Percentiles rank a stretch among this genome's conserved stretches.
phyloP scores from a whole-genome alignment of 2,329 filamentous ascomycete genomes.

The Aschersonia sp. region DNA sequence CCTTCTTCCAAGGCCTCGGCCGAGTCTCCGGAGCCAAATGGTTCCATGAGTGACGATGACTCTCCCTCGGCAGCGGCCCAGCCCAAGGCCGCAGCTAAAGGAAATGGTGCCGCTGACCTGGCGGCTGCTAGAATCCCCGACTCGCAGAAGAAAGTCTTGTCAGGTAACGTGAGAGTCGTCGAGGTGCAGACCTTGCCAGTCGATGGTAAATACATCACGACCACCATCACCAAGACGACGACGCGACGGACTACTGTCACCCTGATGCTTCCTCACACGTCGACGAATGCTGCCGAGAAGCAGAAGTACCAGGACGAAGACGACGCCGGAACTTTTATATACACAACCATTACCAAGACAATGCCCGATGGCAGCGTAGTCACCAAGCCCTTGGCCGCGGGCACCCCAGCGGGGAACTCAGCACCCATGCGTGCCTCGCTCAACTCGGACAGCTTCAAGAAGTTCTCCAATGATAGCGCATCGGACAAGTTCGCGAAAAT shows the following conservation, averaged over 20 bases:
- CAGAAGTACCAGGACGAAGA: constrained; percentile 1
- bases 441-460: not conserved
- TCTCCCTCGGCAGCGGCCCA: not conserved
- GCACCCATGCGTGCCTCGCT: not conserved
- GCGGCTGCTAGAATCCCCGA: not conserved
- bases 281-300: not conserved
- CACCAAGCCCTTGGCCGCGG: not conserved
- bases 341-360: not conserved
- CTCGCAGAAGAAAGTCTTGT: not conserved
- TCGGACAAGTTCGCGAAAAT: not conserved
- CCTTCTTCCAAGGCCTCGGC: not conserved
- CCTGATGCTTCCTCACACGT: constrained; percentile 4
- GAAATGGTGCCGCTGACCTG: not conserved
- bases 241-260: constrained; percentile 5
- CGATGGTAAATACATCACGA: constrained; percentile 8
- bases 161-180: not conserved
- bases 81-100: not conserved
- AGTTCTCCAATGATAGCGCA: not conserved
- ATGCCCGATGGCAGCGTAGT: not conserved
- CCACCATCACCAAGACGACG: constrained; percentile 8
- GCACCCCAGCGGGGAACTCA: not conserved
- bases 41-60: not conserved
- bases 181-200: constrained; percentile 1
- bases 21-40: not conserved
- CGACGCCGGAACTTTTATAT: not conserved